Conservation (phyloP, 495 filamentous ascomycete species). For the Rhypophila decipiens region DNA sequence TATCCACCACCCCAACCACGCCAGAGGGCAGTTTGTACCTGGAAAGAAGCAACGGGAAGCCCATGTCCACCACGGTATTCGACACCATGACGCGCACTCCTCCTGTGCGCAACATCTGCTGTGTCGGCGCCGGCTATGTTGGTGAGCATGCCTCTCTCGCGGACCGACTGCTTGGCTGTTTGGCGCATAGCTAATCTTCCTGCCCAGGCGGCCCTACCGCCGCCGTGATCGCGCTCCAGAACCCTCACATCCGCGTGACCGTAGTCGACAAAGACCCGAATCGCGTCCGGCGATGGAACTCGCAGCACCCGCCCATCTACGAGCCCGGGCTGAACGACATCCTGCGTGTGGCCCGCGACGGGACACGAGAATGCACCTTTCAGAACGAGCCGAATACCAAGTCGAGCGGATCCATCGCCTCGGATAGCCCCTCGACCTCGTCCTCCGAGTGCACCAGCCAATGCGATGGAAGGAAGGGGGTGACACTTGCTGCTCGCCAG, state of each 20-base stretch:
- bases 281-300: constrained; percentile 67
- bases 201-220: constrained; percentile 62
- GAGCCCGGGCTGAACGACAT: constrained; percentile 64
- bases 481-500: constrained; percentile 20
- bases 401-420: constrained; percentile 8
- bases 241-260: constrained; percentile 60
- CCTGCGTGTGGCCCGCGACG: constrained; percentile 58
- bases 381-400: constrained; percentile 18
- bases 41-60: constrained; percentile 11
- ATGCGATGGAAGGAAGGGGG: constrained; percentile 14
- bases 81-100: constrained; percentile 9
- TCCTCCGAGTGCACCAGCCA: constrained; percentile 26
- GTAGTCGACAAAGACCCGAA: constrained; percentile 60
- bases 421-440: constrained; percentile 1
- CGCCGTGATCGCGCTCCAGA: constrained; percentile 64
- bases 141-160: constrained; percentile 10
- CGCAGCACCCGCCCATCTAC: constrained; percentile 65
- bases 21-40: constrained; percentile 43
- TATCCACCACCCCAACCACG: constrained; percentile 42
- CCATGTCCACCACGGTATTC: constrained; percentile 11
- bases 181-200: constrained; percentile 3
- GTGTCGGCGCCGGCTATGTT: constrained; percentile 24
- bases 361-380: constrained; percentile 24
- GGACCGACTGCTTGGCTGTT: neutral
- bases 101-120: constrained; percentile 42